phyloP scores from a whole-genome alignment of 106 monocot species.

The Acorus gramineus region DNA sequence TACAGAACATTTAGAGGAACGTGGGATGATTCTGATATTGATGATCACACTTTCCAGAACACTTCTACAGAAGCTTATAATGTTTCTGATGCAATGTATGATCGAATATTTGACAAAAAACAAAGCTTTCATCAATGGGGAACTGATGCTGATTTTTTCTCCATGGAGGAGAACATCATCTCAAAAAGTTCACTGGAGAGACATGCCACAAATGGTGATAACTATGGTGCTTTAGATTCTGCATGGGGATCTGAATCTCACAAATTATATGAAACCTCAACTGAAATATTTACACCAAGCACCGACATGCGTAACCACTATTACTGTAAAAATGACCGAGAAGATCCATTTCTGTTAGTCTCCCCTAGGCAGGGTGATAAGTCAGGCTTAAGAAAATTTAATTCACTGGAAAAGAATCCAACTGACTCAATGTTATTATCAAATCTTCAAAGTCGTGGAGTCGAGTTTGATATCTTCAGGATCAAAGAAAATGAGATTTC shows the following conservation, averaged over 20 bases:
- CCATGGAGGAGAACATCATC: constrained; percentile 1
- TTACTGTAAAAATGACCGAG: constrained; percentile 3
- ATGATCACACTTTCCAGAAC: too few relatives aligned
- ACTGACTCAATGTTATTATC: constrained; percentile 4
- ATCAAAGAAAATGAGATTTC: constrained; percentile 6
- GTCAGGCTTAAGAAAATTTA: constrained; percentile 1
- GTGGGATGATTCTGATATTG: too few relatives aligned
- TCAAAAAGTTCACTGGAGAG: constrained; percentile 5
- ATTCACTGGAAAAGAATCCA: constrained; percentile 14
- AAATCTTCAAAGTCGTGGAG: constrained; percentile 3
- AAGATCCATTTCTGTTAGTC: constrained; percentile 11
- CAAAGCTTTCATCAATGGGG: neutral
- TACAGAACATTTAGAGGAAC: too few relatives aligned
- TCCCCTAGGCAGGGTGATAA: constrained; percentile 5
- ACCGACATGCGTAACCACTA: neutral
- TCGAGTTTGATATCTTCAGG: constrained; percentile 8
- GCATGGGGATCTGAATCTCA: constrained; percentile 3
- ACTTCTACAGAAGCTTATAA: constrained; percentile 3
- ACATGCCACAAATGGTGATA: neutral
- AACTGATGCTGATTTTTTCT: constrained; percentile 15
- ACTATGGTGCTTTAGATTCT: constrained; percentile 6
- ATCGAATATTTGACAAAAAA: constrained; percentile 13
- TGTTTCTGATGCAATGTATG: constrained; percentile 10
- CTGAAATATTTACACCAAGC: constrained; percentile 1
- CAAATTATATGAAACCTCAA: constrained; percentile 11